These are phyloP conservation scores for Aspergillus biplanus DNA, from an alignment of 495 filamentous ascomycete species.

Conservation along the genomic window DNA sequence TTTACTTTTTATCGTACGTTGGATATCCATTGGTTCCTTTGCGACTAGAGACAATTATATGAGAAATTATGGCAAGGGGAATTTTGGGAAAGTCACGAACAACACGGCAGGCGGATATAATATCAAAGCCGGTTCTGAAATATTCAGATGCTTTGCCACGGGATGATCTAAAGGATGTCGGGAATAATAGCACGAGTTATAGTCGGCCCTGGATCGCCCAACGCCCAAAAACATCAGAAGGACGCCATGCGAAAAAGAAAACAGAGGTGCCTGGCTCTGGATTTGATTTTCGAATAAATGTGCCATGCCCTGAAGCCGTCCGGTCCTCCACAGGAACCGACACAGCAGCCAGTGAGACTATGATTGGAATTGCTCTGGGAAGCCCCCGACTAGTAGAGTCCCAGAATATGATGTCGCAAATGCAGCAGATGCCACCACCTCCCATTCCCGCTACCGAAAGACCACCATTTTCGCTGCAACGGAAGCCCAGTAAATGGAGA, in stretches of 20 bases:
- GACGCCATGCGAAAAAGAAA: slow-evolving; percentile 25
- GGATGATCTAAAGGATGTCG: slow-evolving; percentile 33
- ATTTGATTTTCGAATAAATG: slow-evolving; percentile 45
- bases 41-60: background rate
- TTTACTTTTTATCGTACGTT: slow-evolving; percentile 17
- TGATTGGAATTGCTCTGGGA: slow-evolving; percentile 59
- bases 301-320: slow-evolving; percentile 35
- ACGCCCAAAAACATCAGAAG: slow-evolving; percentile 29
- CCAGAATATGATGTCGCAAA: slow-evolving; percentile 25
- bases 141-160: slow-evolving; percentile 41
- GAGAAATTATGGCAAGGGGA: slow-evolving; percentile 33
- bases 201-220: slow-evolving; percentile 27
- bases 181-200: slow-evolving; percentile 9
- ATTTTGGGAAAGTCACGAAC: slow-evolving; percentile 38
- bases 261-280: slow-evolving; percentile 22
- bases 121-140: slow-evolving; percentile 41
- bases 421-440: slow-evolving; percentile 29
- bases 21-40: background rate
- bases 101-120: slow-evolving; percentile 27
- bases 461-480: slow-evolving; percentile 29
- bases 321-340: slow-evolving; percentile 18
- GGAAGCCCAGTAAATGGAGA: slow-evolving; percentile 61
- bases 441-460: slow-evolving; percentile 14
- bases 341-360: slow-evolving; percentile 31
- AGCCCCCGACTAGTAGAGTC: slow-evolving; percentile 49